Percentiles rank a stretch among this genome's conserved stretches.
phyloP scores from a whole-genome alignment of 495 filamentous ascomycete genomes.

The Lasiosphaeriaceae sp. region DNA sequence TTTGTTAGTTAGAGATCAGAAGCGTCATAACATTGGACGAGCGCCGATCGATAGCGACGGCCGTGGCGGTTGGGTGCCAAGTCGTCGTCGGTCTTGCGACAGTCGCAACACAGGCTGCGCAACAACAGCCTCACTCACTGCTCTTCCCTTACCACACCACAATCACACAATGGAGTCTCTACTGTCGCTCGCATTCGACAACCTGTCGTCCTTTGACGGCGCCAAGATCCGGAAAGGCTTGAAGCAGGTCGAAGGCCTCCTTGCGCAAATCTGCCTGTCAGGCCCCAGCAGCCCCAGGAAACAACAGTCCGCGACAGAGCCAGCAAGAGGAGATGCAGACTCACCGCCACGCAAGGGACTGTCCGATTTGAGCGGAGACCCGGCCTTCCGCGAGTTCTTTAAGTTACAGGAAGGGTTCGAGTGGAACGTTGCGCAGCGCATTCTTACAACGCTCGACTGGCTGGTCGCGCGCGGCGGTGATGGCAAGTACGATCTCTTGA shows the following conservation, averaged over 20 bases:
- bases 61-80: too few relatives aligned
- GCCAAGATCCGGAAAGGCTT: slow-evolving; percentile 88
- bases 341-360: slow-evolving; percentile 54
- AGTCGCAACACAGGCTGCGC: too few relatives aligned
- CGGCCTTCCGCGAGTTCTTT: slow-evolving; percentile 94
- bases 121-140: too few relatives aligned
- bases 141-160: background rate
- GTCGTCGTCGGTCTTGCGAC: too few relatives aligned
- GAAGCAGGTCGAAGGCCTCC: slow-evolving; percentile 90
- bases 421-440: slow-evolving; percentile 90
- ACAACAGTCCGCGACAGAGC: slow-evolving; percentile 6
- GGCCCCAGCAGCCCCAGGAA: slow-evolving; percentile 37
- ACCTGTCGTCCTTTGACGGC: slow-evolving; percentile 88
- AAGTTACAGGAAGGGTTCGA: slow-evolving; percentile 95
- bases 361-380: slow-evolving; percentile 69
- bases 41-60: too few relatives aligned
- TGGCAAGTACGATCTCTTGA: slow-evolving; percentile 82
- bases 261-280: slow-evolving; percentile 92
- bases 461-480: slow-evolving; percentile 76
- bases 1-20: too few relatives aligned
- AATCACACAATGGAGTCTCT: slow-evolving; percentile 73
- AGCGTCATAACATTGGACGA: background rate
- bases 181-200: slow-evolving; percentile 90
- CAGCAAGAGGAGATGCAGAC: slow-evolving; percentile 37
- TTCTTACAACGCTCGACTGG: slow-evolving; percentile 83